Percentiles rank a stretch among this genome's conserved stretches.
These are phyloP conservation scores for Chaetoceros muelleri DNA, from an alignment of 108 stramenopile species.

Conservation along the genomic window DNA sequence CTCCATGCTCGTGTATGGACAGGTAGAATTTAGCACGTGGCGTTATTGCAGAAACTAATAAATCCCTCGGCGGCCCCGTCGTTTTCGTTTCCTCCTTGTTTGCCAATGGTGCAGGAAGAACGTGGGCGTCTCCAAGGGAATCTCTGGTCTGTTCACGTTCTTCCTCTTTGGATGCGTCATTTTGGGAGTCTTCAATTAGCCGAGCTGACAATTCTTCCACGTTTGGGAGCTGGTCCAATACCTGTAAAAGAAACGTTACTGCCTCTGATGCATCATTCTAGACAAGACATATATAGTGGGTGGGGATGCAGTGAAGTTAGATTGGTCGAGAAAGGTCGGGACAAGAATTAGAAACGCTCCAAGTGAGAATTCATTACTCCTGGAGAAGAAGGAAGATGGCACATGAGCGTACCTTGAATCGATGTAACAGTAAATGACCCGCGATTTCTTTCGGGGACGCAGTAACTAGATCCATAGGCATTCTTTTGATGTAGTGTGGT, in stretches of 20 bases:
- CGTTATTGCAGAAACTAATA: constrained; percentile 39
- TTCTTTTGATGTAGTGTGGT: too few species aligned
- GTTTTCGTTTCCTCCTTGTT: constrained; percentile 5
- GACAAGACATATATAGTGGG: neutral
- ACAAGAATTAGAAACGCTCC: constrained; percentile 5
- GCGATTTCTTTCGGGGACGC: constrained; percentile 7
- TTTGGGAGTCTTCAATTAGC: constrained; percentile 16
- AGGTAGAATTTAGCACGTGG: constrained; percentile 45
- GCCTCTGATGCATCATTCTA: constrained; percentile 21
- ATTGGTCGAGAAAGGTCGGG: neutral
- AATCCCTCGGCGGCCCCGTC: constrained; percentile 1
- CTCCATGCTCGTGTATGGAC: constrained; percentile 25
- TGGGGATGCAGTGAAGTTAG: neutral
- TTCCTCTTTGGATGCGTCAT: constrained; percentile 3
- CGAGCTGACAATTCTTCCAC: constrained; percentile 26
- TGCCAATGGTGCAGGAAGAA: neutral
- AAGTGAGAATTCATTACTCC: neutral
- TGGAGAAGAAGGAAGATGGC: too few species aligned
- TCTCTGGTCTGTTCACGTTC: constrained; percentile 1
- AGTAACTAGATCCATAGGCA: constrained; percentile 2
- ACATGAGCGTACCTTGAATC: constrained; percentile 21
- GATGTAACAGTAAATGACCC: constrained; percentile 8
- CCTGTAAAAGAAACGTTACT: constrained; percentile 24
- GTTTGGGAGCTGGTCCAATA: constrained; percentile 23
- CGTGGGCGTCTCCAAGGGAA: neutral